Conservation (phyloP, 768 basidiomycete species). For the Leccinum boreale region DNA sequence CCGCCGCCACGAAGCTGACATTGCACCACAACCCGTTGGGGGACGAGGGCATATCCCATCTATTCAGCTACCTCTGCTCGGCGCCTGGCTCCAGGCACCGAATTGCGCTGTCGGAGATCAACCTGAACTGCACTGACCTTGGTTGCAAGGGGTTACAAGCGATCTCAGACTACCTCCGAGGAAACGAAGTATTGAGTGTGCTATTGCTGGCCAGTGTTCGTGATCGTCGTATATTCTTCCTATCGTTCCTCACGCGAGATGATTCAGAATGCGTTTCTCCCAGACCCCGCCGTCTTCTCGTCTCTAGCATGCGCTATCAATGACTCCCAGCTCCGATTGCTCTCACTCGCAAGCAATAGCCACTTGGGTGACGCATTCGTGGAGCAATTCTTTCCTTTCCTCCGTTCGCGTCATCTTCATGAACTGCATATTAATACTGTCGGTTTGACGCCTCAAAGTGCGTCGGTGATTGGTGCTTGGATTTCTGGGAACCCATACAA, state of each 20-base stretch:
- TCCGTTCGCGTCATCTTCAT: conserved; percentile 45
- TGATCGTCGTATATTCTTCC: conserved; percentile 1
- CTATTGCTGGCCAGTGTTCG: conserved; percentile 58
- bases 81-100: conserved; percentile 43
- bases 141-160: conserved; percentile 51
- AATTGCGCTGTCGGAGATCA: conserved; percentile 46
- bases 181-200: conserved; percentile 41
- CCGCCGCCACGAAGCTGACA: conserved; percentile 46
- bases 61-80: conserved; percentile 57
- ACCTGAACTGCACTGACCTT: conserved; percentile 52
- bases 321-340: conserved; percentile 44
- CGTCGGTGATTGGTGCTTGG: conserved; percentile 44
- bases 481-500: conserved; percentile 38
- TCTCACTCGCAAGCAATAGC: conserved; percentile 51
- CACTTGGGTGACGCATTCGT: conserved; percentile 49
- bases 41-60: conserved; percentile 50
- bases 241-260: conserved; percentile 8
- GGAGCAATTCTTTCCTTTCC: conserved; percentile 44
- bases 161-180: conserved; percentile 48
- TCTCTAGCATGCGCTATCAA: conserved; percentile 51
- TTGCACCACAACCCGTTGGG: conserved; percentile 56
- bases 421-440: conserved; percentile 53
- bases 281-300: conserved; percentile 33
- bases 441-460: conserved; percentile 43
- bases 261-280: conserved; percentile 41